Conservation (phyloP, 2,329 filamentous ascomycete genomes). For the Ophiostoma populinum region DNA sequence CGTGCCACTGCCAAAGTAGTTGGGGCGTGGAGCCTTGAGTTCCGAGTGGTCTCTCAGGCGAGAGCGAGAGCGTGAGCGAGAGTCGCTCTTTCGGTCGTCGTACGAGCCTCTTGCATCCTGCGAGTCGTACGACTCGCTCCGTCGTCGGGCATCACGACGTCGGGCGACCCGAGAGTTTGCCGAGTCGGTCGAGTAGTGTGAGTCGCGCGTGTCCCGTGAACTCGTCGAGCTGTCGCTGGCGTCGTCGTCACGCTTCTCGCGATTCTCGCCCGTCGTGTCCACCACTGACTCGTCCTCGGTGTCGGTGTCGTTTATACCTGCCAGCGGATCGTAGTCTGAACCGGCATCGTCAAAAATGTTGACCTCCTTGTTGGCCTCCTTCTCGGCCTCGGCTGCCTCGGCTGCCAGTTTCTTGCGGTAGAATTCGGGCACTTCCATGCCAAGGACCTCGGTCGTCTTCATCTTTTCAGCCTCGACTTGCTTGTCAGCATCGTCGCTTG, state of each 20-base stretch:
- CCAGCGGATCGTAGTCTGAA: constrained; percentile 51
- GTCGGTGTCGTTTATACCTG: constrained; percentile 30
- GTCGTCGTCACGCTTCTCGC: constrained; percentile 6
- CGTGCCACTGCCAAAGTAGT: constrained; percentile 47
- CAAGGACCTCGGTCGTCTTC: constrained; percentile 32
- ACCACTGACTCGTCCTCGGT: constrained; percentile 3
- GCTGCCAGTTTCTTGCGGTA: constrained; percentile 32
- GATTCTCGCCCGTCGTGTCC: not conserved
- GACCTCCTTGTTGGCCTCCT: constrained; percentile 32
- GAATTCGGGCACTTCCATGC: constrained; percentile 48
- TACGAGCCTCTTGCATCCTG: too few species aligned
- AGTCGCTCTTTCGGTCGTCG: constrained; percentile 6
- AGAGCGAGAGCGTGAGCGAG: constrained; percentile 7
- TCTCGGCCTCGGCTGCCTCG: constrained; percentile 24
- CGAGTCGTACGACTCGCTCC: too few species aligned
- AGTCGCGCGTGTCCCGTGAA: not conserved
- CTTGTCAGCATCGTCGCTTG: constrained; percentile 15
- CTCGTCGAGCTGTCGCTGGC: constrained; percentile 5
- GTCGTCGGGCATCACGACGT: too few species aligned
- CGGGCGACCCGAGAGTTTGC: not conserved
- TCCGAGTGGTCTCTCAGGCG: not conserved
- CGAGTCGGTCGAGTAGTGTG: not conserved
- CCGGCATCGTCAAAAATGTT: constrained; percentile 50
- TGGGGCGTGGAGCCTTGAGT: constrained; percentile 23
- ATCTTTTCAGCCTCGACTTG: constrained; percentile 20